Base-by-base conservation (phyloP, 768 basidiomycete genomes). In the Suillus occidentalis region DNA sequence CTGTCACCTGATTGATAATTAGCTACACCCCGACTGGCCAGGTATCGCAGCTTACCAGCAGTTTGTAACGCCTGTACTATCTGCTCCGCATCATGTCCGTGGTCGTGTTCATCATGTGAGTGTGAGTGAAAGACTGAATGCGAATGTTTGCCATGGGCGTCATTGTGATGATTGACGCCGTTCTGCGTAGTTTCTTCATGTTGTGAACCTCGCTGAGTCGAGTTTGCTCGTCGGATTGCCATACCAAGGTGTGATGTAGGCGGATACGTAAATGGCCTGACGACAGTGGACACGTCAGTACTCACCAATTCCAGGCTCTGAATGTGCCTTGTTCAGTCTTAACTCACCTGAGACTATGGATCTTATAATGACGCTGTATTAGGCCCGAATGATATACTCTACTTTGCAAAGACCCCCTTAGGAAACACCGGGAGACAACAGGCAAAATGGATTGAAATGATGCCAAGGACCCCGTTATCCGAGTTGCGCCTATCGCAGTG, bases 41-140 rank as follows among this genome's bases (percentile, higher is more conserved):
- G 22, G 22, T 49, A 49, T 63, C 28, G 39, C 57, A 60, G 71
- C 86, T 47, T 69, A 90, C 90, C 87, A 75, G 82, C 78, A 62
- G 90, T 89, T 67, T 86, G 79, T 62, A 92, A 77, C 0, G 89
- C 88, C 43, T 87, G 82, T 60, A 92, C 83, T 61, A 94, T 85
- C 70, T 85, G 82, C 69, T 89, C 88, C 39, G 89, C 85, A 42
- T 86, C 87, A 64, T 87, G 85, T 42, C 77, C 73, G 64, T 89
- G 84, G 56, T 82, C 86, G 42, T 84, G 82, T 61, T 87, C 84
- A 36, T 78, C 82, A 72, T 90, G 88, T 22, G 86, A 84, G 72
- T 90, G 89, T 14, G 86, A 84, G 72, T 90, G 90, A 71, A 89
- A 88, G 67, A 89, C 72, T 31, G 87, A 85, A 66, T 86, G 87